A percentile compares a stretch with the other conserved stretches of the same genome.
Conservation (phyloP, 2,329 filamentous ascomycete genomes). For the Colletotrichum acutatum region DNA sequence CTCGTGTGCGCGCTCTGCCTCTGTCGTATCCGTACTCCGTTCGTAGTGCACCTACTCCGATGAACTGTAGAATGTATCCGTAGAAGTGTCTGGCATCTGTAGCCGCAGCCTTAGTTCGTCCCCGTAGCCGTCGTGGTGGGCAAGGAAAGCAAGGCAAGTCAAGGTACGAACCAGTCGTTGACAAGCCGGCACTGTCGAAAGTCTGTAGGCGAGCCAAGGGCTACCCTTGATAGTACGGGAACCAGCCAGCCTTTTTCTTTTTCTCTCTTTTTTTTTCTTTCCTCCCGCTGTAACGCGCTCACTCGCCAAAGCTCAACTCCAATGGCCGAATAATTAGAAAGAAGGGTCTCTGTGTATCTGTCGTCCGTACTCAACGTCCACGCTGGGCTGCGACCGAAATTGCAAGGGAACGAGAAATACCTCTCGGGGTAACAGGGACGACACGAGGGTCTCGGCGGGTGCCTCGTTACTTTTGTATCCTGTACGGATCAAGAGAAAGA, state of each 20-base stretch:
- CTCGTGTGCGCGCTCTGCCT: background rate
- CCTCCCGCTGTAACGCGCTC: background rate
- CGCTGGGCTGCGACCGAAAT: constrained; percentile 4
- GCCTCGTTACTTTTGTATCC: constrained; percentile 33
- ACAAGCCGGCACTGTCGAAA: constrained; percentile 5
- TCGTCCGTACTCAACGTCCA: background rate
- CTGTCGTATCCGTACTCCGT: background rate
- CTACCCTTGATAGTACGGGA: background rate
- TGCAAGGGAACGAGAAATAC: constrained; percentile 23
- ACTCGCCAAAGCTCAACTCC: constrained; percentile 7
- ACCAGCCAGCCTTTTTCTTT: background rate
- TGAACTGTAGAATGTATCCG: background rate
- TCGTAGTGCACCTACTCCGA: background rate
- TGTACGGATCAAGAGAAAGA: constrained; percentile 11
- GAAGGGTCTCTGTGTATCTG: background rate
- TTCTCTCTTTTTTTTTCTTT: background rate
- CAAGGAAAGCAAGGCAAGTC: background rate
- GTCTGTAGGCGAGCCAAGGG: background rate
- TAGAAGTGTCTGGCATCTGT: background rate
- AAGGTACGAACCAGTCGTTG: background rate
- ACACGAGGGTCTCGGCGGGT: constrained; percentile 33
- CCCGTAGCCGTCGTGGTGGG: background rate
- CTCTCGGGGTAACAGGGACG: constrained; percentile 17
- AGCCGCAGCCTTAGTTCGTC: background rate
- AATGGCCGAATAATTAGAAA: background rate